Evolutionary conservation across 2,329 filamentous ascomycete genomes (phyloP), one percentile per base, ranked within the genome.

Genomic region (Chrysosporium queenslandicum): DNA sequence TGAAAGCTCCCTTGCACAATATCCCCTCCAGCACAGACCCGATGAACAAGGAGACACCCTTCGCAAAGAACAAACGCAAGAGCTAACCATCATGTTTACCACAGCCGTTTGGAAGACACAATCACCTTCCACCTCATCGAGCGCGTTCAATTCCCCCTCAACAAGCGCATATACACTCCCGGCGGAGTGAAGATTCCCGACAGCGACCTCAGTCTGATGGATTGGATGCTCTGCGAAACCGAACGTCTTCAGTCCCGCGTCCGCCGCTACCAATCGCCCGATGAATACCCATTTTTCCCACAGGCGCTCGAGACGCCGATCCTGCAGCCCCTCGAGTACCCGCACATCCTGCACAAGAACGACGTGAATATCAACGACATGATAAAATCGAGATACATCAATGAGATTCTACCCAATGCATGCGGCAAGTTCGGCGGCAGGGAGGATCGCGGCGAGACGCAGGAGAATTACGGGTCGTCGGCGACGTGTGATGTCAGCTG

Each of bases 61-160:
- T n/a, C n/a, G n/a, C n/a, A n/a, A n/a, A n/a, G n/a, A n/a, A n/a
- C n/a, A n/a, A n/a, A n/a, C n/a, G n/a, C n/a, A n/a, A n/a, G n/a
- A n/a, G n/a, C n/a, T n/a, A n/a, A n/a, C n/a, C n/a, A n/a, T n/a
- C n/a, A n/a, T n/a, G n/a, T n/a, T n/a, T n/a, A n/a, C n/a, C n/a
- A n/a, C 64, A 98, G 92, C 64, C 92, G 92, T 18, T 79, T 97
- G 16, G 92, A 98, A 74, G 92, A 98, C 66, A 97, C 91, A 56
- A 97, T 98, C 65, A 94, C 87, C 59, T 96, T 94, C 71, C 86
- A 95, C 71, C 77, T 98, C 36, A 97, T 97, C 64, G 92, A 98
- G 73, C 85, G 92, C 37, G 91, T 91, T n/a, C 92, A 98, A 69
- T 98, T 97, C 69, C 88, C 91, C 3, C 78, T 94, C 58, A 97